Evolutionary conservation across 1,284 basidiomycete genomes (phyloP).

Genomic region (Coniferiporia weirii): DNA sequence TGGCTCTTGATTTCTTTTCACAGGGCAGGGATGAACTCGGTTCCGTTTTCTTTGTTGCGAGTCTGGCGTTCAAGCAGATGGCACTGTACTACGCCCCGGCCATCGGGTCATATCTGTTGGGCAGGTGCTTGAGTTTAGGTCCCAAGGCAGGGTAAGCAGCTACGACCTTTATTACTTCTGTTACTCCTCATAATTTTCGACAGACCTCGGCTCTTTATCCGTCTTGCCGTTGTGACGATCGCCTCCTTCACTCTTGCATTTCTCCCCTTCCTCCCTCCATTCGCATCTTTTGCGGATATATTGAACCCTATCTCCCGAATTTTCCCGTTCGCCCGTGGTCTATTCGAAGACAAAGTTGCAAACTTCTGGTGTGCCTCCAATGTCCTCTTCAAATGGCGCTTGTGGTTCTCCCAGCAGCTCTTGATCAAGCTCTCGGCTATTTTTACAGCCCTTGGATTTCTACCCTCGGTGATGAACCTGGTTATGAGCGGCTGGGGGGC

Average conservation of each 20-base stretch:
- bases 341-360: conserved; percentile 96
- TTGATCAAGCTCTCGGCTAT: conserved; percentile 55
- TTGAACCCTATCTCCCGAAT: conserved; percentile 73
- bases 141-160: conserved; percentile 55
- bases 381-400: conserved; percentile 79
- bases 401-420: conserved; percentile 39
- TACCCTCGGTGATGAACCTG: conserved; percentile 55
- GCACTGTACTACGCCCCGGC: conserved; percentile 91
- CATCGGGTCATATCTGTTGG: conserved; percentile 77
- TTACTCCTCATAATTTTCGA: conserved; percentile 13
- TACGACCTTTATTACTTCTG: conserved; percentile 5
- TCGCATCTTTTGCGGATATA: conserved; percentile 44
- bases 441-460: conserved; percentile 59
- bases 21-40: conserved; percentile 66
- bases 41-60: conserved; percentile 77
- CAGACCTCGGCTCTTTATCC: conserved; percentile 62
- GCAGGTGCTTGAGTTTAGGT: conserved; percentile 75
- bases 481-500: conserved; percentile 37
- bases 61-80: conserved; percentile 94
- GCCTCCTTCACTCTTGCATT: conserved; percentile 68
- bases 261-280: conserved; percentile 65
- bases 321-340: conserved; percentile 84
- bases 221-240: conserved; percentile 56
- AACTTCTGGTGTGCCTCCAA: conserved; percentile 96
- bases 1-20: conserved; percentile 67